Evolutionary conservation across 495 filamentous ascomycete genomes (phyloP).

Genomic region (Hypoxylon cercidicola): DNA sequence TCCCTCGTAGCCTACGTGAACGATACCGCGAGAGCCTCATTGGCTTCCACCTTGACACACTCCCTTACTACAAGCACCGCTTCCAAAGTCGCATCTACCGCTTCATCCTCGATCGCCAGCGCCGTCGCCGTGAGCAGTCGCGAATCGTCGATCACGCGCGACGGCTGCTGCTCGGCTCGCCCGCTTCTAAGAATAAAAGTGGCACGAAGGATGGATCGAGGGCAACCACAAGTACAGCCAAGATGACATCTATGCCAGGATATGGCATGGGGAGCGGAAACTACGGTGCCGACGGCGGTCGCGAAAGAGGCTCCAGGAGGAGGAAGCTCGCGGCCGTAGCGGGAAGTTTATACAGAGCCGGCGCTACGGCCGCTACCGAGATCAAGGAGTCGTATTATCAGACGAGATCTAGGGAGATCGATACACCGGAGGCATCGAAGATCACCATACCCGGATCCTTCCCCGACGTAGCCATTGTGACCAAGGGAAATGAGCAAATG

Average conservation of each 20-base stretch:
- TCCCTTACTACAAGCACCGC: conserved; percentile 73
- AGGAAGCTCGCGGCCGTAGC: conserved; percentile 75
- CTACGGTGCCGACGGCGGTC: conserved; percentile 43
- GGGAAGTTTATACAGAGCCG: conserved; percentile 66
- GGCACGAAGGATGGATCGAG: conserved; percentile 35
- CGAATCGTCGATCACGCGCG: conserved; percentile 63
- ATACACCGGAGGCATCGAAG: conserved; percentile 59
- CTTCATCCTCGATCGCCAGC: conserved; percentile 73
- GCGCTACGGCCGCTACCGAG: conserved; percentile 89
- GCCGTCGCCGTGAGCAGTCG: conserved; percentile 57
- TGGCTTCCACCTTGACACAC: conserved; percentile 75
- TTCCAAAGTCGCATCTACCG: conserved; percentile 79
- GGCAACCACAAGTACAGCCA: conserved; percentile 18
- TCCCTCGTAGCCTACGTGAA: conserved; percentile 65
- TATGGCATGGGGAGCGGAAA: conserved; percentile 41
- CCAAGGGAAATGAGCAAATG: conserved; percentile 88
- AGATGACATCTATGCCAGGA: conserved; percentile 42
- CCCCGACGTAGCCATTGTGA: conserved; percentile 80
- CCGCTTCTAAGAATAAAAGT: conserved; percentile 11
- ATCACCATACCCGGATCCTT: conserved; percentile 77
- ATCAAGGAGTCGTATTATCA: conserved; percentile 91
- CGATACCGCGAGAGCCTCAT: conserved; percentile 71
- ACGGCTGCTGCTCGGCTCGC: conserved; percentile 50
- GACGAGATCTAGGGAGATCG: conserved; percentile 63
- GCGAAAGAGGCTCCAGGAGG: conserved; percentile 75